Percentiles rank a stretch among this genome's conserved stretches.
These are phyloP conservation scores for Ustilago cynodontis DNA, from an alignment of 1,284 basidiomycete species.

Conservation along the genomic window DNA sequence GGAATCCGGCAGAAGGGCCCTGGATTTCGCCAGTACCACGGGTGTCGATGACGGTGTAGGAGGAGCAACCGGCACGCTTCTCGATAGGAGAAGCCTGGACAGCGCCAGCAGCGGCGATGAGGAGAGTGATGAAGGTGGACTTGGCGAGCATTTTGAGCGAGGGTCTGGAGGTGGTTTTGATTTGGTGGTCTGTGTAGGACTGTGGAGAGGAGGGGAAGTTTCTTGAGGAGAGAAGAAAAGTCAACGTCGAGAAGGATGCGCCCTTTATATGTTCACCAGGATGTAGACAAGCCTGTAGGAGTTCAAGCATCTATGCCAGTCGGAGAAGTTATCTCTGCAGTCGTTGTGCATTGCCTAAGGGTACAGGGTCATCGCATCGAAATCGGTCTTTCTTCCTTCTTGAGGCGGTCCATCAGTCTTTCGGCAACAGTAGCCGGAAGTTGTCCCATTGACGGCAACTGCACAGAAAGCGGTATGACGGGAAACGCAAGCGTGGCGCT, in stretches of 20 bases:
- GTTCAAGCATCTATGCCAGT: not conserved
- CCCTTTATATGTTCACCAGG: not conserved
- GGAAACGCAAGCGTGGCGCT: not conserved
- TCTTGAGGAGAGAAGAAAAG: not conserved
- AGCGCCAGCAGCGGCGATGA: conserved; percentile 18
- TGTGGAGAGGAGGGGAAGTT: not conserved
- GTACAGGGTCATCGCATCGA: not conserved
- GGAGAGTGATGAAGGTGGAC: conserved; percentile 18
- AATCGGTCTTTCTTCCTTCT: not conserved
- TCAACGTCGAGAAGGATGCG: not conserved
- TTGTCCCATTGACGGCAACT: not conserved
- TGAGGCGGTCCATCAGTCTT: not conserved
- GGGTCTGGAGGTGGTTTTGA: not conserved
- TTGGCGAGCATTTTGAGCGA: conserved; percentile 21
- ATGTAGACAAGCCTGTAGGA: not conserved
- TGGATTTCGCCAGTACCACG: conserved; percentile 67
- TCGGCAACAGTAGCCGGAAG: not conserved
- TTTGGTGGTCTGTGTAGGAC: not conserved
- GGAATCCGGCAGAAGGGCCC: conserved; percentile 58
- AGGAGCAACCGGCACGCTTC: conserved; percentile 33
- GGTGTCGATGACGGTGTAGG: conserved; percentile 63
- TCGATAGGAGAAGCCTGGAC: conserved; percentile 20
- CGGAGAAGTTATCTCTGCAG: not conserved
- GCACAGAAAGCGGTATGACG: not conserved
- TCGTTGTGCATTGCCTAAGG: too few relatives aligned